Evolutionary conservation across 2,329 filamentous ascomycete genomes (phyloP), one percentile per base, ranked within the genome.

Genomic region (Apiospora koreana): DNA sequence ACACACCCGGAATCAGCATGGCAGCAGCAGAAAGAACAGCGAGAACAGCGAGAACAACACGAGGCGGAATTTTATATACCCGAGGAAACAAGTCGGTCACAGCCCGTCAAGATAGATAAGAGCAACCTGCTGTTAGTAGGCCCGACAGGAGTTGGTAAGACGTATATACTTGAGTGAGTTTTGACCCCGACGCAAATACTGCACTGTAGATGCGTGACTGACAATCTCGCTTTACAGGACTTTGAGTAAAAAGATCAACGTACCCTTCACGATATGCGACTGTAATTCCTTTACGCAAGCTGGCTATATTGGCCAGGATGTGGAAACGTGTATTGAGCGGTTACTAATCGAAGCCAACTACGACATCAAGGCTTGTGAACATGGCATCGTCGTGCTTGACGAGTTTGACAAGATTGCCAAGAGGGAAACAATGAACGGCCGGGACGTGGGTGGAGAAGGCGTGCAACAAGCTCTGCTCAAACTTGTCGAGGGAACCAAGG

Each of bases 361-460:
- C 80, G 93, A 97, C 75, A 89, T 96, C 38, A 90, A 91, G 71
- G 90, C 92, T 69, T 92, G 94, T 9, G 95, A 99, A 79, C 89
- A 93, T 68, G 96, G 96, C 6, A 98, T 99, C 69, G 94, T 99
- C 65, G 96, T 97, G 69, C 86, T 99, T 25, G 96, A 99, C 76
- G 96, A 99, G 82, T 94, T 99, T 69, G 96, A 99, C 84, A 99
- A 99, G 83, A 95, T 98, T 71, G 95, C 96, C 1, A 93, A 93
- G 46, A 91, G 94, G 35, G 95, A 96, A 79, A 92, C 95, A 21
- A 90, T 90, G 72, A 94, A 97, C 71, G 95, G 95, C 25, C 93
- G 97, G 75, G 96, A 99, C 77, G 96, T 99, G 2, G 93, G 95
- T 23, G 96, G 96, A 28, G 96, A 98, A 83, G 96, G 96, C 68